Evolutionary conservation across 108 stramenopile genomes (phyloP), one percentile per base, ranked within the genome.

Genomic region (Conticribra weissflogii): DNA sequence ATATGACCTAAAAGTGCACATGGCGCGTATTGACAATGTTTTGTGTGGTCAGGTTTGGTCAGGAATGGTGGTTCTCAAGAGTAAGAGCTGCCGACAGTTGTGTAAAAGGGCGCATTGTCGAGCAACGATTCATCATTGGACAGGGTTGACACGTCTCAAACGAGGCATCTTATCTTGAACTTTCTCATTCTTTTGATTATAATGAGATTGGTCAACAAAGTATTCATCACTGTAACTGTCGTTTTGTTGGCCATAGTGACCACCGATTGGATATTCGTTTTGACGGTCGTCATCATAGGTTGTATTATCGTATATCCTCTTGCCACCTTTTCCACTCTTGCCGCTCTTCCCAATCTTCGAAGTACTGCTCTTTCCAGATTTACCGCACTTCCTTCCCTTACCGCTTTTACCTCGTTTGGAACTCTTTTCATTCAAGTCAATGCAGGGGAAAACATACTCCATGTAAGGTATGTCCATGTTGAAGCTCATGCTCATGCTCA

Each of bases 381-480:
- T 41, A 9, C 36, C 36, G 5, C 36, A 5, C 36, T 41, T 41
- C 12, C 36, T 12, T 41, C 36, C 36, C 36, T 41, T 41, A 9
- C 36, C 36, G 36, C 36, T 9, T 59, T 55, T 23, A 3, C 14
- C 14, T 4, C 24, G 14, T 62, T 62, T 62, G 25, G 46, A 45
- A 48, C 46, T 62, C 61, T 62, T 62, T 48, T 8, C 61, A 36
- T 28, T 62, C 12, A 59, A 59, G 7, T 41, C 36, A 41, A 41
- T 41, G 36, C 36, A 41, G 5, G 36, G 36, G 8, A 41, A 41
- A 41, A n/a, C n/a, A n/a, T n/a, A n/a, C n/a, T n/a, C n/a, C n/a
- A n/a, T n/a, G n/a, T n/a, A n/a, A n/a, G n/a, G n/a, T n/a, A n/a
- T n/a, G n/a, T n/a, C n/a, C n/a, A n/a, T n/a, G n/a, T n/a, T n/a